Percentiles rank a stretch among this genome's conserved stretches.
Evolutionary conservation across 2,329 filamentous ascomycete genomes (phyloP).

Genomic region (Lomentospora prolificans): DNA sequence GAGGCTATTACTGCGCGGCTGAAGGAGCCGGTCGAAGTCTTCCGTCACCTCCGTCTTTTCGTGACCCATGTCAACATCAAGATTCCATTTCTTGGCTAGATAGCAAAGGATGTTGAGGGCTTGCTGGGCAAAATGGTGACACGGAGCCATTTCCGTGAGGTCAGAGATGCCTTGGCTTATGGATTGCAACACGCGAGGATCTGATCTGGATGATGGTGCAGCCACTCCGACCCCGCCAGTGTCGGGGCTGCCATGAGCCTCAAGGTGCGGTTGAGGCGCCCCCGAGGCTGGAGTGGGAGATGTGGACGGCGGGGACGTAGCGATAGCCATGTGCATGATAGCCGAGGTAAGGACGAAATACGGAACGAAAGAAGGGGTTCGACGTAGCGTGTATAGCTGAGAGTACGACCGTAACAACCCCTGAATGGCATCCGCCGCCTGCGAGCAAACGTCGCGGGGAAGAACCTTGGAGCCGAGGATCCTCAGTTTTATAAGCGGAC

Average conservation of each 20-base stretch:
- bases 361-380: slow-evolving; percentile 50
- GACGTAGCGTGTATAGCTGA: slow-evolving; percentile 46
- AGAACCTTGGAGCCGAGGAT: slow-evolving; percentile 54
- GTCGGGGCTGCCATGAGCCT: neutral
- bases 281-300: neutral
- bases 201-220: slow-evolving; percentile 5
- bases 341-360: slow-evolving; percentile 52
- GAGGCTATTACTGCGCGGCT: slow-evolving; percentile 39
- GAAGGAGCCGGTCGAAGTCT: slow-evolving; percentile 30
- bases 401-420: slow-evolving; percentile 46
- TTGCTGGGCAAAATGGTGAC: slow-evolving; percentile 51
- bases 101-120: slow-evolving; percentile 50
- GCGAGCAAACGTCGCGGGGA: slow-evolving; percentile 56
- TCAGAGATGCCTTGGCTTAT: slow-evolving; percentile 47
- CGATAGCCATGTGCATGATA: slow-evolving; percentile 51
- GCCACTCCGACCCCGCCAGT: neutral
- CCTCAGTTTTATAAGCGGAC: slow-evolving; percentile 56
- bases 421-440: slow-evolving; percentile 51
- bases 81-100: slow-evolving; percentile 48
- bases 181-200: slow-evolving; percentile 27
- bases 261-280: neutral
- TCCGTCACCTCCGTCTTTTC: slow-evolving; percentile 19
- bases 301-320: slow-evolving; percentile 23
- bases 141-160: slow-evolving; percentile 50
- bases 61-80: slow-evolving; percentile 36